Base-by-base conservation (phyloP, 345 rosid species). In the Moricandia arvensis region DNA sequence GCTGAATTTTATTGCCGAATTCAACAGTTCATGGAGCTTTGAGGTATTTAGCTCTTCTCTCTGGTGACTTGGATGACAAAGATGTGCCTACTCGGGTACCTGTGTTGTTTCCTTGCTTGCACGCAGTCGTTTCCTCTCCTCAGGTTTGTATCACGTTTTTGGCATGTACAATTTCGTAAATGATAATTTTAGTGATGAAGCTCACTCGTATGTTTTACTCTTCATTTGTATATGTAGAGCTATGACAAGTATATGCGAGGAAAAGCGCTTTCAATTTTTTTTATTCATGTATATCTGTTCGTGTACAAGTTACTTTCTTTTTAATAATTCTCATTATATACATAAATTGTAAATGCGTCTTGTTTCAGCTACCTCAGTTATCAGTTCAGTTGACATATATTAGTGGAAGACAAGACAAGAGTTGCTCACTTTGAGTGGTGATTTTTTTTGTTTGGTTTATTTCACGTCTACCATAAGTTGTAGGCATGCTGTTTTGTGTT, bases 21-120 rank as follows among this genome's bases (percentile, higher is more conserved):
- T 79, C 69, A 83, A 75, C 71, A 93, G 98, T 93, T 73, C 83
- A 86, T 66, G 98, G 97, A 35, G 96, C 90, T 82, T 83, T 91
- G 78, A 87, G 88, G 84, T 93, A 97, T 77, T 68, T 90, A 82
- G 88, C 96, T 29, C 91, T 93, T 85, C 94, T n/a, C n/a, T n/a
- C n/a, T 0, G 89, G 87, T n/a, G 97, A 93, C 73, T 78, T 93
- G 79, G 98, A 90, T 71, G 98, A 93, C 81, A 75, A 83, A 53
- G 68, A 83, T 79, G 90, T 93, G 82, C 97, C 91, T 38, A 58
- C 82, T 12, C 72, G 90, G 66, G 80, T 93, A 33, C 97, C 96
- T 45, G 82, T 86, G 76, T 78, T 93, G 74, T 90, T 93, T 80
- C 97, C 98, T 69, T 81, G 86, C 79, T 85, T 91, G 83, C 91